phyloP scores from a whole-genome alignment of 73 alveolate species.

The Blepharisma stoltei region DNA sequence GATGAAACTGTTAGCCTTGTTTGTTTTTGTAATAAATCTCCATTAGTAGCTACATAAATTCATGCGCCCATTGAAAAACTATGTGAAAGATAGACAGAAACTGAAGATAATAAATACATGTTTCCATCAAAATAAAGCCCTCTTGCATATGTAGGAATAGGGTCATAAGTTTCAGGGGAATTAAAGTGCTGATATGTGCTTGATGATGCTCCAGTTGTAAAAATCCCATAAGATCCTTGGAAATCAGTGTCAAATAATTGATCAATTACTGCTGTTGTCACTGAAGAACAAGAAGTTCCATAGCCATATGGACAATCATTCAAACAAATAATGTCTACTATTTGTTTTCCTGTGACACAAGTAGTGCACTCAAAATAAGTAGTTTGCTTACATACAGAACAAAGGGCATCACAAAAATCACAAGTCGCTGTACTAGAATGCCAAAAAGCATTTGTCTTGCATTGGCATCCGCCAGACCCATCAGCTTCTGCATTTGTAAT shows the following conservation, averaged over 20 bases:
- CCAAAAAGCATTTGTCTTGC: background rate
- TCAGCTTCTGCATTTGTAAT: background rate
- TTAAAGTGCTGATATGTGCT: no score
- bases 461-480: background rate
- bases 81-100: background rate
- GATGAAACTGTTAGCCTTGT: no score
- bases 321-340: background rate
- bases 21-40: conserved; percentile 5
- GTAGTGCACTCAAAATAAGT: background rate
- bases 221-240: no score
- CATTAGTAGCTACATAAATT: background rate
- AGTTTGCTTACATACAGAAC: background rate
- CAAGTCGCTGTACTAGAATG: background rate
- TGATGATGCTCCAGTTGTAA: no score
- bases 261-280: no score
- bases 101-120: no score
- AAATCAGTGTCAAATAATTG: no score
- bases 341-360: background rate
- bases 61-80: background rate
- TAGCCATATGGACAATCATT: conserved; percentile 2
- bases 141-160: no score
- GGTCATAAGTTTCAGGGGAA: no score
- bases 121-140: no score
- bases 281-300: no score
- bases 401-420: background rate